phyloP scores from a whole-genome alignment of 2,329 filamentous ascomycete species.

The Diaporthe sp. region DNA sequence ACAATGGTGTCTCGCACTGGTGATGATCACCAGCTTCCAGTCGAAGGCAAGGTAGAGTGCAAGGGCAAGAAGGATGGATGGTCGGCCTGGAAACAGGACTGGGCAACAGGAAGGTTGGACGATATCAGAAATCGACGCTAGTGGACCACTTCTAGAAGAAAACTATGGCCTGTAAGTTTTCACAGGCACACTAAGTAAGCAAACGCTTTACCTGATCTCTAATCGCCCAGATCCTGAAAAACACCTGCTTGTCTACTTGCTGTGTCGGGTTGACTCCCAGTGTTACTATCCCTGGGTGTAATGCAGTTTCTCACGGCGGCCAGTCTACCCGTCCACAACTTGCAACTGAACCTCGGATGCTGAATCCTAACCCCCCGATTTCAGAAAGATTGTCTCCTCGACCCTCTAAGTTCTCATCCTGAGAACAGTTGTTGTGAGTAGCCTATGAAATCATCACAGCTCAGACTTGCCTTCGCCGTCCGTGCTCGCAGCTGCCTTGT shows the following conservation, averaged over 20 bases:
- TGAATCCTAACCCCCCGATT: background rate
- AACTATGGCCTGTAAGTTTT: background rate
- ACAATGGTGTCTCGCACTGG: background rate
- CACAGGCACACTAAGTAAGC: too few species aligned
- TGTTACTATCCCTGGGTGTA: background rate
- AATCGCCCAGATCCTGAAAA: background rate
- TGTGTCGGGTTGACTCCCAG: background rate
- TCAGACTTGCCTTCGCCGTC: constrained; percentile 49
- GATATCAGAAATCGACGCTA: background rate
- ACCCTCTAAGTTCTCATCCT: background rate
- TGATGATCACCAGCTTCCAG: background rate
- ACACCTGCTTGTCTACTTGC: background rate
- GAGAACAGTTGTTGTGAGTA: background rate
- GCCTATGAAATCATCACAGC: constrained; percentile 42
- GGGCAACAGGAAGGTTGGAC: background rate
- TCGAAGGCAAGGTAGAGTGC: background rate
- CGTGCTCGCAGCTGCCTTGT: constrained; percentile 43
- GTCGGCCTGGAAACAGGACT: background rate
- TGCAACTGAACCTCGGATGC: background rate
- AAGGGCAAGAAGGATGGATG: background rate
- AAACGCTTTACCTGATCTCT: background rate
- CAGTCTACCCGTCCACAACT: background rate
- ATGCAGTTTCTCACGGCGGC: too few species aligned
- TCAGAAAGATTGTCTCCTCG: too few species aligned
- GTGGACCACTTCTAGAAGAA: background rate